These are phyloP conservation scores for Phlegmacium glaucopus DNA, from an alignment of 768 basidiomycete genomes.

Conservation along the genomic window DNA sequence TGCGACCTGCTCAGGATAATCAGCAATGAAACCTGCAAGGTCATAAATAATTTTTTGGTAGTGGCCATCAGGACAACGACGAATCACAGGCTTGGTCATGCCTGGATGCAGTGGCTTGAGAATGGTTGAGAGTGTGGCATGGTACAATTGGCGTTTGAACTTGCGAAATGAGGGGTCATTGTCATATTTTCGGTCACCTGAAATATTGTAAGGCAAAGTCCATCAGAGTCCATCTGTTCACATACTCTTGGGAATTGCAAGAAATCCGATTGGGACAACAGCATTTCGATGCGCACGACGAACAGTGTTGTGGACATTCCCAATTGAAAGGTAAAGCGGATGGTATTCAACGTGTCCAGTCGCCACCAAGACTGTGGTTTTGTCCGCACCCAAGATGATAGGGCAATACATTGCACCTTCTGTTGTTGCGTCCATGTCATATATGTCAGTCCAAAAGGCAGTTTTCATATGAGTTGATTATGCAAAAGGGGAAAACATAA, in stretches of 20 bases:
- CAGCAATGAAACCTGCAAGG: slow-evolving; percentile 29
- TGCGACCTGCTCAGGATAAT: slow-evolving; percentile 29
- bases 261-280: slow-evolving; percentile 1
- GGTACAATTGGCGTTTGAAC: slow-evolving; percentile 28
- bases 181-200: slow-evolving; percentile 2
- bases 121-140: slow-evolving; percentile 21
- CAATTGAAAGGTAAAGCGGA: slow-evolving; percentile 10
- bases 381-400: slow-evolving; percentile 10
- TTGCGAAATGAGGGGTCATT: slow-evolving; percentile 17
- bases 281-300: slow-evolving; percentile 4
- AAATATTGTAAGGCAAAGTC: not conserved
- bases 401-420: slow-evolving; percentile 13
- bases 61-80: slow-evolving; percentile 26
- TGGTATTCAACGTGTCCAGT: slow-evolving; percentile 12
- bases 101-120: slow-evolving; percentile 16
- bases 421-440: not conserved
- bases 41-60: slow-evolving; percentile 23
- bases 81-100: slow-evolving; percentile 26
- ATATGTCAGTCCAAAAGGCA: not conserved
- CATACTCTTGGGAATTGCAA: slow-evolving; percentile 5
- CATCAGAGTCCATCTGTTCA: not conserved
- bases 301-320: slow-evolving; percentile 10
- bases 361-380: slow-evolving; percentile 13
- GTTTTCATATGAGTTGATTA: not conserved
- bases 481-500: not conserved